phyloP scores from a whole-genome alignment of 139 green algal genomes.

The Chlamydomonas sp. region DNA sequence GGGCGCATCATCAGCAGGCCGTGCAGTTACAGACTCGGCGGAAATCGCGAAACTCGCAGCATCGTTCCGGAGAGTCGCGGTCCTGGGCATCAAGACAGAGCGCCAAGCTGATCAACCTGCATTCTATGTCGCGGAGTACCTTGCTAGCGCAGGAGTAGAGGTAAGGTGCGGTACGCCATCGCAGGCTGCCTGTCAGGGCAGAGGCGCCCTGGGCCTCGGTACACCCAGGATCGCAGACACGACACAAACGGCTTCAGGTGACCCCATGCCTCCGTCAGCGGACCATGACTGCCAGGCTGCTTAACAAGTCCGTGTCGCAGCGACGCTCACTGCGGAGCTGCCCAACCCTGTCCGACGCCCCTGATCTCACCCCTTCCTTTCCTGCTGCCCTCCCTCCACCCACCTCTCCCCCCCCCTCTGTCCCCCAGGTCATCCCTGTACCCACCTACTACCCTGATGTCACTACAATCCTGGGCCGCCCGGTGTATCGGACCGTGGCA shows the following conservation, averaged over 20 bases:
- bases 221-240: too few relatives aligned
- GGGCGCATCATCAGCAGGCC: too few relatives aligned
- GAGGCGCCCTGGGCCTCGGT: too few relatives aligned
- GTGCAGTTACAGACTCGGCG: too few relatives aligned
- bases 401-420: neutral
- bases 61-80: conserved; percentile 4
- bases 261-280: too few relatives aligned
- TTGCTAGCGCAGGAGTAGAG: conserved; percentile 7
- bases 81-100: conserved; percentile 33
- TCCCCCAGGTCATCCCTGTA: neutral
- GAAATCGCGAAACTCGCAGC: neutral
- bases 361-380: too few relatives aligned
- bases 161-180: neutral
- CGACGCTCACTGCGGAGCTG: too few relatives aligned
- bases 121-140: conserved; percentile 12
- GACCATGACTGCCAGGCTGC: too few relatives aligned
- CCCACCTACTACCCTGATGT: conserved; percentile 25
- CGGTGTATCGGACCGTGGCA: conserved; percentile 6
- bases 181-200: too few relatives aligned
- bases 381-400: too few relatives aligned
- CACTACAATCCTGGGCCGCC: conserved; percentile 11
- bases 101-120: neutral
- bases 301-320: neutral
- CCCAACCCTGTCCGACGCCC: too few relatives aligned
- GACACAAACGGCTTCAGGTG: too few relatives aligned